A percentile compares a stretch with the other conserved stretches of the same genome.
These are phyloP conservation scores for Batkoa obscura DNA, from an alignment of 371 early-diverging fungal species.

Conservation along the genomic window DNA sequence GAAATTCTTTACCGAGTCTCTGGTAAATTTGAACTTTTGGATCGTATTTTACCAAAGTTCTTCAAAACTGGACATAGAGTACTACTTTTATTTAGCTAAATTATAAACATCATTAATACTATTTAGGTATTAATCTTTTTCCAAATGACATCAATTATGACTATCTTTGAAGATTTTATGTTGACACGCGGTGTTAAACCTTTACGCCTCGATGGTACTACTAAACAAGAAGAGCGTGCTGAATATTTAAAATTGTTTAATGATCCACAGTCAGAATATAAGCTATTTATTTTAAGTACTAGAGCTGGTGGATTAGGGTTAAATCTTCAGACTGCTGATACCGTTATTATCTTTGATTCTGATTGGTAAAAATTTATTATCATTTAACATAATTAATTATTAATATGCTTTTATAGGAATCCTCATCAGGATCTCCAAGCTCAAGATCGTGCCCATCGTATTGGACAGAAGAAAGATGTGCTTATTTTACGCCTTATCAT, in stretches of 20 bases:
- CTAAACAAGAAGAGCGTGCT: slow-evolving; percentile 80
- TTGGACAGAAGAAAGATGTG: slow-evolving; percentile 99
- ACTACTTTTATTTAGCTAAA: not conserved
- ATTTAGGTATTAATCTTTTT: slow-evolving; percentile 82
- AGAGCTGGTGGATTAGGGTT: slow-evolving; percentile 98
- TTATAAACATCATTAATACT: too few relatives aligned
- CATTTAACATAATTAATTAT: slow-evolving; percentile 6
- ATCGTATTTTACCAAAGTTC: slow-evolving; percentile 87
- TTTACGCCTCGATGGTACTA: slow-evolving; percentile 91
- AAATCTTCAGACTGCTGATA: slow-evolving; percentile 98
- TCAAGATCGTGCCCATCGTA: slow-evolving; percentile 99
- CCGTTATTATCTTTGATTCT: slow-evolving; percentile 98
- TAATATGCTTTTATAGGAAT: slow-evolving; percentile 50
- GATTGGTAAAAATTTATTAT: slow-evolving; percentile 58
- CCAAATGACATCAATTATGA: slow-evolving; percentile 98
- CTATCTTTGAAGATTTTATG: slow-evolving; percentile 92
- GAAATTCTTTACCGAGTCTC: slow-evolving; percentile 52
- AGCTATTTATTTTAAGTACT: slow-evolving; percentile 94
- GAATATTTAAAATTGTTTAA: slow-evolving; percentile 70
- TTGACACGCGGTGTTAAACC: slow-evolving; percentile 54
- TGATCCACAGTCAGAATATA: slow-evolving; percentile 56
- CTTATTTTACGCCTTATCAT: slow-evolving; percentile 92
- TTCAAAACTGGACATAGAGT: slow-evolving; percentile 71
- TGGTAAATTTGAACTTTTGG: slow-evolving; percentile 97
- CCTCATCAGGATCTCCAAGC: slow-evolving; percentile 99